Conservation (phyloP, 768 basidiomycete species). For the Kwoniella pini region DNA sequence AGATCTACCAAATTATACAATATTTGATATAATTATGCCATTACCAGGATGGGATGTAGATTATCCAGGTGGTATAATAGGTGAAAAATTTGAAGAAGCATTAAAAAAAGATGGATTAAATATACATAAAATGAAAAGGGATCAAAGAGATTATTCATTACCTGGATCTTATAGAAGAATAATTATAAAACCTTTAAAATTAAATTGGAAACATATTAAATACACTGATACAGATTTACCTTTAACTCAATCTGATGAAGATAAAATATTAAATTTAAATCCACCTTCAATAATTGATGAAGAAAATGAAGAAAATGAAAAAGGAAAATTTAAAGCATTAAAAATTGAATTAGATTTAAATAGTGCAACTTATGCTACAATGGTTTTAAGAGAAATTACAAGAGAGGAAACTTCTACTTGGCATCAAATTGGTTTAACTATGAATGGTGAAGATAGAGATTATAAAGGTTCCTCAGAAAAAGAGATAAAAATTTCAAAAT, state of each 20-base stretch:
- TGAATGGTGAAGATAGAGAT: slow-evolving; percentile 48
- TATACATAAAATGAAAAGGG: slow-evolving; percentile 76
- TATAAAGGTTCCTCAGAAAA: slow-evolving; percentile 22
- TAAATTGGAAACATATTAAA: slow-evolving; percentile 76
- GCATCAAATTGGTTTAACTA: slow-evolving; percentile 50
- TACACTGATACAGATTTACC: slow-evolving; percentile 94
- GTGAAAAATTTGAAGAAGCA: slow-evolving; percentile 79
- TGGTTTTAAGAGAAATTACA: slow-evolving; percentile 69
- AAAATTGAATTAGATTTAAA: slow-evolving; percentile 83
- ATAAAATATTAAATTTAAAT: slow-evolving; percentile 73
- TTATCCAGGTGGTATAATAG: slow-evolving; percentile 84
- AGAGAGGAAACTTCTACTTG: slow-evolving; percentile 50
- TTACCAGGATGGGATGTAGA: slow-evolving; percentile 91
- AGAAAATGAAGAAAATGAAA: slow-evolving; percentile 54
- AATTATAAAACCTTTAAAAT: slow-evolving; percentile 75
- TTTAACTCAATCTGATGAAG: slow-evolving; percentile 93
- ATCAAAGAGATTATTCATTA: slow-evolving; percentile 92
- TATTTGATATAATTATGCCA: slow-evolving; percentile 97
- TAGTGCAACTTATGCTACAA: slow-evolving; percentile 93
- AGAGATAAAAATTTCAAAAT: background rate
- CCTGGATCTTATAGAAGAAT: slow-evolving; percentile 92
- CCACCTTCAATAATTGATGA: slow-evolving; percentile 56
- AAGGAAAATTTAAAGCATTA: slow-evolving; percentile 83
- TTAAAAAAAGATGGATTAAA: slow-evolving; percentile 83
- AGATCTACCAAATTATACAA: slow-evolving; percentile 73